Conservation (phyloP, 768 basidiomycete genomes). For the Boletus rubroflammeus region DNA sequence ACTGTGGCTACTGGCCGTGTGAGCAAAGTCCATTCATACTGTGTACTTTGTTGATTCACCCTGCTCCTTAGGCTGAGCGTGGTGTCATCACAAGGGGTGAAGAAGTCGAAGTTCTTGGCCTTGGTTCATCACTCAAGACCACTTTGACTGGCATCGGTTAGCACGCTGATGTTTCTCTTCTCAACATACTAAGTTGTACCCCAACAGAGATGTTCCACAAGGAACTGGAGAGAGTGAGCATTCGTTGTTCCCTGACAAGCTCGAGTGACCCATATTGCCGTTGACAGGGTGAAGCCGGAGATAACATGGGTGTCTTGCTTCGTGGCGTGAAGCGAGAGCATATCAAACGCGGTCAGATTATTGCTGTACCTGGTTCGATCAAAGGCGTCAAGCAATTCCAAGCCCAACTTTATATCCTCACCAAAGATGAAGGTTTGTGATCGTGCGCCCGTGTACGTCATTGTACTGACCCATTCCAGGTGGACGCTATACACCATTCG, state of each 20-base stretch:
- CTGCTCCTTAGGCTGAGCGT: slow-evolving; percentile 69
- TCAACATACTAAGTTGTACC: slow-evolving; percentile 1
- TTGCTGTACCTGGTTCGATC: slow-evolving; percentile 85
- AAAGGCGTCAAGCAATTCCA: slow-evolving; percentile 94
- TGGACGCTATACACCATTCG: slow-evolving; percentile 89
- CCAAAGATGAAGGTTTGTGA: slow-evolving; percentile 39
- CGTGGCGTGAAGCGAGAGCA: slow-evolving; percentile 98
- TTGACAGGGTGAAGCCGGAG: slow-evolving; percentile 86
- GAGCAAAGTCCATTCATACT: slow-evolving; percentile 24
- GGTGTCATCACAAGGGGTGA: slow-evolving; percentile 86
- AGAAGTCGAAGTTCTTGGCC: slow-evolving; percentile 91
- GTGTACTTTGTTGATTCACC: background rate
- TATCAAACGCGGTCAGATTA: slow-evolving; percentile 87
- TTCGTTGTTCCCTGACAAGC: background rate
- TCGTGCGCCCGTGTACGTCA: slow-evolving; percentile 44
- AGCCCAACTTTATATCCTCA: slow-evolving; percentile 77
- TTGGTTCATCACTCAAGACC: slow-evolving; percentile 80
- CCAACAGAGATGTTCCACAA: slow-evolving; percentile 97
- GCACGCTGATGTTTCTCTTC: background rate
- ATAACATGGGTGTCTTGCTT: slow-evolving; percentile 97
- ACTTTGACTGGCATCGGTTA: slow-evolving; percentile 90
- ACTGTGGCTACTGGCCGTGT: slow-evolving; percentile 96
- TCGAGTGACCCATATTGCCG: slow-evolving; percentile 2
- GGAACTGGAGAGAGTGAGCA: slow-evolving; percentile 86
- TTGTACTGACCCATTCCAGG: slow-evolving; percentile 30